Conservation (phyloP, 352 stramenopile species). For the Phytophthora tentaculata region DNA sequence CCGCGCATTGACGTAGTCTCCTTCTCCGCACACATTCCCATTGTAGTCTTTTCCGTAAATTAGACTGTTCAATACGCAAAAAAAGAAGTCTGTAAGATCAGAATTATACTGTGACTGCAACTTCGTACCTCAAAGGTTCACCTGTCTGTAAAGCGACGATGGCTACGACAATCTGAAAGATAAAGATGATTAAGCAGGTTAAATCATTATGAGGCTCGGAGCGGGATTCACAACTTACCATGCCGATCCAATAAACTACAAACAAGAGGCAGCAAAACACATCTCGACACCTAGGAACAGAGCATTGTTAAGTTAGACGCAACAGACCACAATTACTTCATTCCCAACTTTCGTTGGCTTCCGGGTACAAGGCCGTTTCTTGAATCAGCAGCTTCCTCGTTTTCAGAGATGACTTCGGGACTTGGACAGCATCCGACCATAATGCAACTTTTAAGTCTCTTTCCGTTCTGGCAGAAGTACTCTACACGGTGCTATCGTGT, state of each 20-base stretch:
- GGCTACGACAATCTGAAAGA: slow-evolving; percentile 60
- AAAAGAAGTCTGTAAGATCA: slow-evolving; percentile 8
- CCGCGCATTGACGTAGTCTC: slow-evolving; percentile 31
- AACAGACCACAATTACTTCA: neutral
- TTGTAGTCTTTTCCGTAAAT: slow-evolving; percentile 87
- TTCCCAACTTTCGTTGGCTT: slow-evolving; percentile 40
- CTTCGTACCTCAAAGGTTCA: slow-evolving; percentile 56
- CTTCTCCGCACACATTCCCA: slow-evolving; percentile 77
- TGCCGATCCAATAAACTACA: slow-evolving; percentile 87
- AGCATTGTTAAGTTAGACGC: neutral
- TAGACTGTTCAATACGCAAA: slow-evolving; percentile 39
- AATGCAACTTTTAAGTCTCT: neutral
- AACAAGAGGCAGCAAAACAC: slow-evolving; percentile 84
- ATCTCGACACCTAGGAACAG: slow-evolving; percentile 67
- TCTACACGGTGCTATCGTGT: neutral
- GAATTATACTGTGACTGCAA: too few species aligned
- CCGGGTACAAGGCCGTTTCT: slow-evolving; percentile 30
- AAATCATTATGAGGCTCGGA: too few species aligned
- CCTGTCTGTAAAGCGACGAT: slow-evolving; percentile 70
- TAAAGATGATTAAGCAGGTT: neutral
- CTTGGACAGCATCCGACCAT: slow-evolving; percentile 35
- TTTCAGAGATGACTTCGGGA: slow-evolving; percentile 18
- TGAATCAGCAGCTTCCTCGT: slow-evolving; percentile 12
- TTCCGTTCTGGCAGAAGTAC: slow-evolving; percentile 3
- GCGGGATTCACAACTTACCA: slow-evolving; percentile 41